Percentiles rank a stretch among this genome's conserved stretches.
These are phyloP conservation scores for Mucor racemosus DNA, from an alignment of 371 early-diverging fungal genomes.

Conservation along the genomic window DNA sequence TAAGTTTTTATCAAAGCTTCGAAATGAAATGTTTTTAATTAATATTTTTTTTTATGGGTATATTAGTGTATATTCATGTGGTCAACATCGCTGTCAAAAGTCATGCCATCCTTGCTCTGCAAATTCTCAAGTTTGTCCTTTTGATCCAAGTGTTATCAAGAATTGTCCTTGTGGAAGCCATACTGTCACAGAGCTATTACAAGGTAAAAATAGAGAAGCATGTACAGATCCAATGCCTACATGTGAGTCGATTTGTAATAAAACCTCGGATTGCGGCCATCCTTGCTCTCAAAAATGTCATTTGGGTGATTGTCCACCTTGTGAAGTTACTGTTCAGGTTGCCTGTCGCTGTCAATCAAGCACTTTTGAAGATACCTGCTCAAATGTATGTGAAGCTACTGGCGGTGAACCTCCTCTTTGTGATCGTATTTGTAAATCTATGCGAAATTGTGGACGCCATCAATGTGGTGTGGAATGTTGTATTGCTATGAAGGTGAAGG, in stretches of 20 bases:
- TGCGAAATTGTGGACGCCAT: constrained; percentile 74
- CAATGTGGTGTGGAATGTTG: constrained; percentile 63
- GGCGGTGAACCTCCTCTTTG: constrained; percentile 63
- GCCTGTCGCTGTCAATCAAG: constrained; percentile 72
- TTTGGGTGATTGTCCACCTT: constrained; percentile 74
- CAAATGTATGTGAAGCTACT: constrained; percentile 42
- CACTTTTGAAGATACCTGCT: constrained; percentile 54
- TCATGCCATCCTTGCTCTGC: constrained; percentile 70
- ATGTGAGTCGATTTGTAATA: constrained; percentile 72
- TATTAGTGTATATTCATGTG: constrained; percentile 68
- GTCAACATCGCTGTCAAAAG: constrained; percentile 76
- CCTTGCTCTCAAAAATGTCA: constrained; percentile 77
- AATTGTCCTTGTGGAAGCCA: constrained; percentile 89
- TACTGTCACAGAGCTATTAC: constrained; percentile 36
- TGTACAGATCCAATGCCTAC: constrained; percentile 85
- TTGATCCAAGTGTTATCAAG: constrained; percentile 63
- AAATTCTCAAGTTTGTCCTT: constrained; percentile 67
- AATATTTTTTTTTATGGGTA: not conserved
- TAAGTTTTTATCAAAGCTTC: constrained; percentile 26
- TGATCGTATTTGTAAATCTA: constrained; percentile 62
- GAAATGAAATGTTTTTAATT: not conserved
- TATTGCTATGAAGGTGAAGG: constrained; percentile 52
- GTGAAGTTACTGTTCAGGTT: constrained; percentile 50
- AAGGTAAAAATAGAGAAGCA: constrained; percentile 41
- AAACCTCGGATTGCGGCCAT: constrained; percentile 75